These are phyloP conservation scores for Solanum hybrid DNA, from an alignment of 305 asterid genomes.

Conservation along the genomic window DNA sequence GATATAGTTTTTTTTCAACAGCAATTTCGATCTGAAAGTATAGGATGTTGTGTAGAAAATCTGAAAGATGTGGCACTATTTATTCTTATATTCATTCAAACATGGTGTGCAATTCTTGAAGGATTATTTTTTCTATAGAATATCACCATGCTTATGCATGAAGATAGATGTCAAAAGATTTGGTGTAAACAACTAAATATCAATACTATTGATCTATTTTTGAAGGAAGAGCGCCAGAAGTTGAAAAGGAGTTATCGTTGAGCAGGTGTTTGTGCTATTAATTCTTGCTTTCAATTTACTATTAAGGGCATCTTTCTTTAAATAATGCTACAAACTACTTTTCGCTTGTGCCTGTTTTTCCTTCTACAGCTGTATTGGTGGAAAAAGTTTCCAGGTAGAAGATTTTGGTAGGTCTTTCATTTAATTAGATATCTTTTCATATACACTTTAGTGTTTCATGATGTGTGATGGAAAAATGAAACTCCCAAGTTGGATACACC, in stretches of 20 bases:
- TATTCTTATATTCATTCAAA: not conserved
- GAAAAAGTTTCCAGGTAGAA: not conserved
- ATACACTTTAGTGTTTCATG: not conserved
- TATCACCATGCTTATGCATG: constrained; percentile 1
- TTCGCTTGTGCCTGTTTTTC: not conserved
- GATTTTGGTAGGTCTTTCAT: not conserved
- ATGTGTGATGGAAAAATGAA: not conserved
- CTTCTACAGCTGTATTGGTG: not conserved
- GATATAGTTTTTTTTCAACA: not conserved
- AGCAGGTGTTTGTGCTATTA: not conserved
- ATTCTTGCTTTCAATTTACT: not conserved
- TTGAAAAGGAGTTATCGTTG: not conserved
- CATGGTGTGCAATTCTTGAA: not conserved
- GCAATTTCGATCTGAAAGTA: constrained; percentile 2
- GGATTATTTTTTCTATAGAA: not conserved
- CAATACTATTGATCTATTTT: not conserved
- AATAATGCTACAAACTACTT: not conserved
- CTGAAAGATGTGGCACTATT: not conserved
- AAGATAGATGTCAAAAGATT: not conserved
- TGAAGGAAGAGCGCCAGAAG: not conserved
- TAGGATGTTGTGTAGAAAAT: not conserved
- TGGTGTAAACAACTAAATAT: not conserved
- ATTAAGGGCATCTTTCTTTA: not conserved
- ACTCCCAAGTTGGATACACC: not conserved
- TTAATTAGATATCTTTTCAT: not conserved